Evolutionary conservation across 2,329 filamentous ascomycete genomes (phyloP).

Genomic region (Fusarium drepaniforme): DNA sequence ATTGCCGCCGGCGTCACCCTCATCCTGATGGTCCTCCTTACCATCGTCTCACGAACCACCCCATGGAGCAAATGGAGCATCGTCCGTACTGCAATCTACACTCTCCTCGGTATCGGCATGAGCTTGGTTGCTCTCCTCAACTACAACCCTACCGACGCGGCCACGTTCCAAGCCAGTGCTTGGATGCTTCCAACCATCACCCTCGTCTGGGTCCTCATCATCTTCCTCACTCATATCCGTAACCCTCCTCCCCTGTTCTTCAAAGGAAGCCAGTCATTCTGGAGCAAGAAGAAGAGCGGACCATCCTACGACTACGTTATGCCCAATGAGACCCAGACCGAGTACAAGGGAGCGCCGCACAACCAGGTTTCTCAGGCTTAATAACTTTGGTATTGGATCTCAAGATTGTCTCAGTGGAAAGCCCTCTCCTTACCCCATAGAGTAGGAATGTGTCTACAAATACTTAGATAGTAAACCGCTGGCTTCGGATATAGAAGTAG

Average conservation of each 20-base stretch:
- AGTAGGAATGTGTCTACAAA: background rate
- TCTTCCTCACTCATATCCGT: slow-evolving; percentile 51
- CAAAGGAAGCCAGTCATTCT: slow-evolving; percentile 28
- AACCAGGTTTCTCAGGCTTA: slow-evolving; percentile 6
- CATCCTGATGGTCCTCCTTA: slow-evolving; percentile 48
- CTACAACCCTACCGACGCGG: slow-evolving; percentile 24
- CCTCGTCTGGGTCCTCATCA: slow-evolving; percentile 49
- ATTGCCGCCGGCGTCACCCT: slow-evolving; percentile 48
- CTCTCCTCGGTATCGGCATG: slow-evolving; percentile 46
- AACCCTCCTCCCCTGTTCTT: slow-evolving; percentile 41
- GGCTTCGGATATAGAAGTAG: background rate
- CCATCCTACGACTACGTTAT: slow-evolving; percentile 26
- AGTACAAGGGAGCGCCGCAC: slow-evolving; percentile 11
- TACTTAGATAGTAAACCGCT: background rate
- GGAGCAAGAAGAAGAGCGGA: slow-evolving; percentile 22
- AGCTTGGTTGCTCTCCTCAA: slow-evolving; percentile 45
- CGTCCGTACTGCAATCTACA: slow-evolving; percentile 45
- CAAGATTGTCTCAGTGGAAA: background rate
- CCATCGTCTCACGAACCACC: slow-evolving; percentile 46
- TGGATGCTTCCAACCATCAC: slow-evolving; percentile 51
- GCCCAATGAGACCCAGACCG: slow-evolving; percentile 15
- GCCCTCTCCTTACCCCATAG: background rate
- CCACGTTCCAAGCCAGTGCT: slow-evolving; percentile 40
- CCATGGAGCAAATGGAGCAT: slow-evolving; percentile 50
- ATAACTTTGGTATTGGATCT: background rate